Evolutionary conservation across 371 early-diverging fungal genomes (phyloP), one percentile per base, ranked within the genome.

Genomic region (Mortierella sp.): DNA sequence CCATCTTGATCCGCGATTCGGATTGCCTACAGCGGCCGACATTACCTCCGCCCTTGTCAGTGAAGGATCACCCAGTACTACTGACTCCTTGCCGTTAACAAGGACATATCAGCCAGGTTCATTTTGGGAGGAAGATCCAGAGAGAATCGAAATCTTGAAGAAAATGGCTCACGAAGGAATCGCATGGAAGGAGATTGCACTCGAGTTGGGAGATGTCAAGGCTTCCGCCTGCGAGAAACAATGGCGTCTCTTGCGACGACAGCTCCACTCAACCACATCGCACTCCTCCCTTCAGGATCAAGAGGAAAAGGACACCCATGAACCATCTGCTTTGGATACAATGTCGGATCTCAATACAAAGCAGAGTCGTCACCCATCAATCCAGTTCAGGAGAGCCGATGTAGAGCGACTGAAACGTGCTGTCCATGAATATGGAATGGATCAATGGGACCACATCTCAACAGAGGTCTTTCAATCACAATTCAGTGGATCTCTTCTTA

Each of bases 151-250:
- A n/a, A n/a, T 30, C 9, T 57, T 75, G 12, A 16, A 14, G 9
- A 18, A 21, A 7, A 23, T 70, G 12, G 66, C 62, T 16, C 14
- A 65, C 7, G 62, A 75, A 37, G 50, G 59, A 26, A 28, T 47
- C n/a, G 21, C 53, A 30, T 75, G 75, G 75, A 62, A 56, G 1
- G 47, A 51, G 11, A 70, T 75, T 45, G 75, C 63, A 2, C n/a
- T 19, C 3, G 51, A 55, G 4, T 46, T 75, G 11, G 67, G 60
- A 37, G 37, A 37, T 15, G 62, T 64, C 21, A 69, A 70, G 19
- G 75, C 67, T 1, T 66, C 66, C 2, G 47, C 66, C 4, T 75
- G 75, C 43, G 63, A 75, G 37, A 57, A 53, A 14, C 75, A 66
- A 43, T 75, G 70, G 70, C 46, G 66, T 18, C 25, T 50, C 44